Evolutionary conservation across 2,329 filamentous ascomycete species (phyloP), one percentile per base, ranked within the genome.

Genomic region (Diaporthe citriasiana): DNA sequence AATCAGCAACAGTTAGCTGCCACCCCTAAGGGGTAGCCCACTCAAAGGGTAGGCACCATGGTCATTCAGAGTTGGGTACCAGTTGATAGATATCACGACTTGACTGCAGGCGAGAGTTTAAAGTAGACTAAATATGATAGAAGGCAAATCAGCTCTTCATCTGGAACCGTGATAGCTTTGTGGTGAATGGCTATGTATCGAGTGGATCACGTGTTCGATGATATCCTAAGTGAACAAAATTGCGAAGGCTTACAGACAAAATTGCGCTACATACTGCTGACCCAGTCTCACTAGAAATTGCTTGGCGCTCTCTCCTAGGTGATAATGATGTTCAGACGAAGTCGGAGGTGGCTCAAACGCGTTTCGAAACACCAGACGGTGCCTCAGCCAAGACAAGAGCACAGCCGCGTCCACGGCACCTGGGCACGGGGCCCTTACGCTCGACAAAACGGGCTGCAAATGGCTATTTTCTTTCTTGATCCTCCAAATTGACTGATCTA

Each of bases 291-390:
- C 25, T 13, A 35, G n/a, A 66, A 50, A 60, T 35, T 72, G 10
- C 70, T 72, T 72, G 70, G 70, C 70, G 47, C 22, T 51, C 59
- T 72, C 22, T n/a, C 40, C 47, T 12, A 25, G 27, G 63, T 53
- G 63, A 33, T 30, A n/a, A 51, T 42, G 12, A 6, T 65, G 33
- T 55, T 66, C 57, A 72, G 70, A 55, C n/a, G 70, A 40, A 71
- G 45, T 72, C 47, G 35, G 45, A 55, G 38, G 57, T n/a, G n/a
- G 25, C 56, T 72, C 60, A 13, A 33, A 60, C 60, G 27, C 38
- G 70, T 65, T 40, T 63, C 47, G 60, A 72, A 72, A 72, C 70
- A 72, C 57, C 57, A 65, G 70, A 66, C 57, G 70, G 40, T 72
- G 70, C 60, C 60, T 72, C 70, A 72, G 63, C 63, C 63, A 68